These are phyloP conservation scores for Polygonum maritimum DNA, from an alignment of 148 eudicot species.

Conservation along the genomic window DNA sequence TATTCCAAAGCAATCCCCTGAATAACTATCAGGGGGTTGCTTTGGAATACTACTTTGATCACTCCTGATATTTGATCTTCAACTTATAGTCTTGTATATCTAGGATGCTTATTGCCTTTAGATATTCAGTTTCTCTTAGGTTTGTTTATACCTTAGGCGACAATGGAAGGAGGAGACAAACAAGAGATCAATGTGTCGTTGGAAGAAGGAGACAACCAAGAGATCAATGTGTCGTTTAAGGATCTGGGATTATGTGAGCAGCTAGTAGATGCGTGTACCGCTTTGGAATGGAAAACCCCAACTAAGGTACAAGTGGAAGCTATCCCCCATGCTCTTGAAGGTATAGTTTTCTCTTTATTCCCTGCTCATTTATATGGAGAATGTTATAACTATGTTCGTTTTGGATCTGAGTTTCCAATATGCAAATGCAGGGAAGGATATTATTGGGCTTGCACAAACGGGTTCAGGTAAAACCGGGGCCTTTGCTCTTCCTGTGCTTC, in stretches of 20 bases:
- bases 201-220: constrained; percentile 16
- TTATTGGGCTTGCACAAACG: constrained; percentile 92
- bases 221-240: constrained; percentile 42
- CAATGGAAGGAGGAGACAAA: constrained; percentile 13
- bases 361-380: not conserved
- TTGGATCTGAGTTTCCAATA: not conserved
- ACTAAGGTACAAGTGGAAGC: constrained; percentile 69
- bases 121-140: not conserved
- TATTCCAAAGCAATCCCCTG: too few species aligned
- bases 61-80: too few species aligned
- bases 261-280: constrained; percentile 60
- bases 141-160: not conserved
- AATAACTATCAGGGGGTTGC: too few species aligned
- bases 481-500: constrained; percentile 78
- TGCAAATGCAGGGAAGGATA: constrained; percentile 50
- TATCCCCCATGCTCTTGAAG: constrained; percentile 71
- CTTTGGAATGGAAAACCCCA: constrained; percentile 57
- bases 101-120: too few species aligned
- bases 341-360: constrained; percentile 13
- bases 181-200: constrained; percentile 37
- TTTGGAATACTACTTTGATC: too few species aligned
- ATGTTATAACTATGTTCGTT: not conserved
- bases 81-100: too few species aligned
- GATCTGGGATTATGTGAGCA: constrained; percentile 62
- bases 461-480: constrained; percentile 99